Percentiles rank a stretch among this genome's conserved stretches.
phyloP scores from a whole-genome alignment of 768 basidiomycete genomes.

The Cystobasidium tubakii region DNA sequence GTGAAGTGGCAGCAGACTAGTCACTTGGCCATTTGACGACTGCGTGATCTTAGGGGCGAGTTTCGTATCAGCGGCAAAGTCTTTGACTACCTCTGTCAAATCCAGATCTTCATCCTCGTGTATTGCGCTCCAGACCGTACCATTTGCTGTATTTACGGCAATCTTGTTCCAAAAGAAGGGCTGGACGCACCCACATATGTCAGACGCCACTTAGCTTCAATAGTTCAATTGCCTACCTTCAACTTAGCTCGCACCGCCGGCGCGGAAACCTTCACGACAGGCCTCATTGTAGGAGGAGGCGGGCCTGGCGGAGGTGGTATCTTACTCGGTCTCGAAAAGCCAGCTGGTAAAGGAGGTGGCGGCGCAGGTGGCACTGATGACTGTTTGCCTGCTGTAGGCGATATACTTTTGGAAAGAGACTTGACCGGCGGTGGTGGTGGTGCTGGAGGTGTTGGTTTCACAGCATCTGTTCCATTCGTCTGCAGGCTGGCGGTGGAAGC shows the following conservation, averaged over 20 bases:
- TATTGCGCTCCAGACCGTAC: constrained; percentile 69
- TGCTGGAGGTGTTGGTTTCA: constrained; percentile 27
- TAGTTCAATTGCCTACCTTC: constrained; percentile 22
- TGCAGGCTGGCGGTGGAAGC: not conserved
- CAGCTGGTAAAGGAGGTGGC: constrained; percentile 47
- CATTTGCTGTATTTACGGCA: constrained; percentile 50
- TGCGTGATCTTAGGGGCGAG: constrained; percentile 52
- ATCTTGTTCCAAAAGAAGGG: constrained; percentile 92
- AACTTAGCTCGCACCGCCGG: constrained; percentile 8
- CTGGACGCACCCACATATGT: constrained; percentile 44
- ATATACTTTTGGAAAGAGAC: not conserved
- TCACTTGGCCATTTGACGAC: constrained; percentile 53
- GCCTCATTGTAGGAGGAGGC: constrained; percentile 34
- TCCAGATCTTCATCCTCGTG: constrained; percentile 53
- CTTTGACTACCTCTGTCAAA: constrained; percentile 66
- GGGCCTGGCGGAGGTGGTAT: constrained; percentile 38
- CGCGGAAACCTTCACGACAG: not conserved
- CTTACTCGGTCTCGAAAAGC: not conserved
- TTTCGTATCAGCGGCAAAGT: constrained; percentile 61
- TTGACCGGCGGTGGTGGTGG: constrained; percentile 41
- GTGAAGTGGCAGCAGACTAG: constrained; percentile 69
- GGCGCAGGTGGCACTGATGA: constrained; percentile 29
- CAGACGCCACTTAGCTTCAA: not conserved
- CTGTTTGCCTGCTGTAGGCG: not conserved
- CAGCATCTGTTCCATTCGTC: not conserved